A percentile compares a stretch with the other conserved stretches of the same genome.
Evolutionary conservation across 2,329 filamentous ascomycete genomes (phyloP).

Genomic region (Neopestalotiopsis sp.): DNA sequence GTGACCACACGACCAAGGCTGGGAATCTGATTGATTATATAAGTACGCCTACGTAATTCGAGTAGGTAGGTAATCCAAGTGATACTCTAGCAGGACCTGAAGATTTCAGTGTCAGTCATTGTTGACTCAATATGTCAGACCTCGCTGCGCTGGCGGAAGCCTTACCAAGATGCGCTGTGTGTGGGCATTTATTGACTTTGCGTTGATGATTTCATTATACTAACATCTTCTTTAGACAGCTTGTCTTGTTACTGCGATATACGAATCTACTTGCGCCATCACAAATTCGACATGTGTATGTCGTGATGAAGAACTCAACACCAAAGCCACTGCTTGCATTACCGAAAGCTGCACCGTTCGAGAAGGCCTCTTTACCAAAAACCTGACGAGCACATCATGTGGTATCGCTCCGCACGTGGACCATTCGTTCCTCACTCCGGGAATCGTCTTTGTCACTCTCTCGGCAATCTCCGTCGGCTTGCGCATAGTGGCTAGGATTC

Average conservation of each 20-base stretch:
- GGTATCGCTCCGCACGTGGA: conserved; percentile 9
- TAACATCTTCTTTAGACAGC: conserved; percentile 17
- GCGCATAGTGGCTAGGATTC: conserved; percentile 13
- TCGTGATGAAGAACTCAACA: conserved; percentile 17
- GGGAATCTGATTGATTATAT: neutral
- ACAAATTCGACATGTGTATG: conserved; percentile 20
- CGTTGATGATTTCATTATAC: neutral
- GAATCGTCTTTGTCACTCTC: neutral
- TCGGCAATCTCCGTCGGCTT: conserved; percentile 11
- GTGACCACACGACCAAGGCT: neutral
- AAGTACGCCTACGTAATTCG: neutral
- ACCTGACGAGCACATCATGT: conserved; percentile 15
- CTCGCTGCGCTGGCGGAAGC: conserved; percentile 12
- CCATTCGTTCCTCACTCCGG: conserved; percentile 1
- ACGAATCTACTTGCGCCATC: conserved; percentile 19
- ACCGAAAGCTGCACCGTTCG: conserved; percentile 19
- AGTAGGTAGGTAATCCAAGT: neutral
- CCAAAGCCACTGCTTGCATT: conserved; percentile 19
- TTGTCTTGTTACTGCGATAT: conserved; percentile 18
- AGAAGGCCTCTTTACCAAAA: conserved; percentile 15
- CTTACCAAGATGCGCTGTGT: conserved; percentile 15
- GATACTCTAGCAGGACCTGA: neutral
- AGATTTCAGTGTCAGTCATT: neutral
- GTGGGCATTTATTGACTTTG: neutral
- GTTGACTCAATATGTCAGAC: conserved; percentile 9